Percentiles rank a stretch among this genome's conserved stretches.
These are phyloP conservation scores for Aspergillus funiculosus DNA, from an alignment of 495 filamentous ascomycete species.

Conservation along the genomic window DNA sequence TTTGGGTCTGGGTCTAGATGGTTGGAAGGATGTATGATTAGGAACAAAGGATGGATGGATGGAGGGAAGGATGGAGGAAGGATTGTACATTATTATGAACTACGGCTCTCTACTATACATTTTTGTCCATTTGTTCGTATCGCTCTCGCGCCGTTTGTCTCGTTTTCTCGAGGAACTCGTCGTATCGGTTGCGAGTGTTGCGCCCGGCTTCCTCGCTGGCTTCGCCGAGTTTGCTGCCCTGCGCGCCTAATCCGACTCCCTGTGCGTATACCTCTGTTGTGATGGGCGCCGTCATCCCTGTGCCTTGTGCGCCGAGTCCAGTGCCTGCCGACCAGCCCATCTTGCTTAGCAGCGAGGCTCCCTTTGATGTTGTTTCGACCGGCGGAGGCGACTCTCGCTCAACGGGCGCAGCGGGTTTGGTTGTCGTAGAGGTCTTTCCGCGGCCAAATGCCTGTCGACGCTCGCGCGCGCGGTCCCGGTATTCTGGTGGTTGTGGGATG, in stretches of 20 bases:
- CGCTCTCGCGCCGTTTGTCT: conserved; percentile 74
- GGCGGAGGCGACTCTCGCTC: conserved; percentile 31
- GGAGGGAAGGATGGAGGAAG: neutral
- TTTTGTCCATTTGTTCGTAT: conserved; percentile 55
- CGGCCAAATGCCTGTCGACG: conserved; percentile 71
- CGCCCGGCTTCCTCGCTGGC: conserved; percentile 72
- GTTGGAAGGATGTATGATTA: neutral
- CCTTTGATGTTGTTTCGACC: conserved; percentile 60
- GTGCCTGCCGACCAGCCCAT: conserved; percentile 84
- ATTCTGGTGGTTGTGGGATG: conserved; percentile 40
- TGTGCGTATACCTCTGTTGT: conserved; percentile 71
- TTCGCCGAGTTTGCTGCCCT: conserved; percentile 78
- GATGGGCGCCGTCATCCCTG: conserved; percentile 71
- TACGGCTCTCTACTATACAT: neutral
- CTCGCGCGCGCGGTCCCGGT: conserved; percentile 81
- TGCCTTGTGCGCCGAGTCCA: conserved; percentile 74
- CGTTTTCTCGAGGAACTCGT: conserved; percentile 71
- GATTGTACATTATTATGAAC: conserved; percentile 1
- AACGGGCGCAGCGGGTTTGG: conserved; percentile 26
- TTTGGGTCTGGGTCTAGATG: neutral
- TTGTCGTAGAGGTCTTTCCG: conserved; percentile 44
- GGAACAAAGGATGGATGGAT: neutral
- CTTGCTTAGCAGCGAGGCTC: conserved; percentile 76
- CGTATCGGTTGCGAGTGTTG: conserved; percentile 62
- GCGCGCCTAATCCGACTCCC: conserved; percentile 80